phyloP scores from a whole-genome alignment of 805 yeast genomes.

The baker's yeast (Saccharomyces cerevisiae) region DNA sequence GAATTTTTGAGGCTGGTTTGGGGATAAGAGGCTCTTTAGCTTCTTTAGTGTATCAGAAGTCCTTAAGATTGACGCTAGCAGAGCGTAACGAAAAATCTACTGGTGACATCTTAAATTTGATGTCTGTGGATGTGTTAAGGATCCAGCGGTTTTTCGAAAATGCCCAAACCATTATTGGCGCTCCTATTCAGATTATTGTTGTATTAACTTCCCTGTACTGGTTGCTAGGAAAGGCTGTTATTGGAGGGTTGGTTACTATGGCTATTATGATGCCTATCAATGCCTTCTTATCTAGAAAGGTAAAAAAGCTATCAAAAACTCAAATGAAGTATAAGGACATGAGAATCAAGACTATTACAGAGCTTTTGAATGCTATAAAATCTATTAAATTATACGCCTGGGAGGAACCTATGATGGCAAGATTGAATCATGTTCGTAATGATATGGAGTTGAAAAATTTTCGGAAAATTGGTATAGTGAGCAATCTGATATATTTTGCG shows the following conservation, averaged over 20 bases:
- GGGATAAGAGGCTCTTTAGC: constrained; percentile 58
- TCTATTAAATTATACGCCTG: constrained; percentile 61
- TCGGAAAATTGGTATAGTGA: constrained; percentile 40
- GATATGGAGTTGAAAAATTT: constrained; percentile 47
- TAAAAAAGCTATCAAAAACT: constrained; percentile 40
- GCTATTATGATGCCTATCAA: constrained; percentile 52
- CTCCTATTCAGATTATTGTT: constrained; percentile 48
- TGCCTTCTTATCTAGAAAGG: constrained; percentile 37
- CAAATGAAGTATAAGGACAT: constrained; percentile 58
- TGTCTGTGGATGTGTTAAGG: constrained; percentile 67
- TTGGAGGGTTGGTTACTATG: constrained; percentile 50
- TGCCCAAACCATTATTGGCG: constrained; percentile 47
- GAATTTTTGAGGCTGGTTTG: constrained; percentile 53
- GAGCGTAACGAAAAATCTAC: constrained; percentile 53
- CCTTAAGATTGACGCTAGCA: constrained; percentile 58
- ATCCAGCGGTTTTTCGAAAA: constrained; percentile 52
- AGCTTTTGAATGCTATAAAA: constrained; percentile 51
- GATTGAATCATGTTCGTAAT: constrained; percentile 47
- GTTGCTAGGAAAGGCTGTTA: constrained; percentile 49
- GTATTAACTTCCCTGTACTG: constrained; percentile 48
- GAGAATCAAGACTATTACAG: constrained; percentile 52
- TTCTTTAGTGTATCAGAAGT: constrained; percentile 61
- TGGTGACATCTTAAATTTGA: constrained; percentile 72
- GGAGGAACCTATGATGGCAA: constrained; percentile 56
- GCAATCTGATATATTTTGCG: constrained; percentile 43